These are phyloP conservation scores for Podospora pseudoanserina DNA, from an alignment of 495 filamentous ascomycete genomes.

Conservation along the genomic window DNA sequence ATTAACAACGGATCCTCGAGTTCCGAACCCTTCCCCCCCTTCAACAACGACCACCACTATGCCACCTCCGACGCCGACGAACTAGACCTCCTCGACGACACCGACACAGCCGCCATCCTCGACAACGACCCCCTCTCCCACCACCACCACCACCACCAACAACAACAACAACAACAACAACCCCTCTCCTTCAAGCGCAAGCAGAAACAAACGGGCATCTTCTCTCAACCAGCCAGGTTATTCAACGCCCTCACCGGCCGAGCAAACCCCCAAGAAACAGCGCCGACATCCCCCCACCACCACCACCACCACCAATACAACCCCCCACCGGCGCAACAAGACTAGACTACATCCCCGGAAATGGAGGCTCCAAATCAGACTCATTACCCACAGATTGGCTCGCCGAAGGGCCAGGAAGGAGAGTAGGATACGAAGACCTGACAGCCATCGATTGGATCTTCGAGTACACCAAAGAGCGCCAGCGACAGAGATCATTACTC, in stretches of 20 bases:
- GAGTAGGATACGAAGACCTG: slow-evolving; percentile 92
- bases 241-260: slow-evolving; percentile 54
- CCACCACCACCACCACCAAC: slow-evolving; percentile 15
- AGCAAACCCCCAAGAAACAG: slow-evolving; percentile 7
- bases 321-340: neutral
- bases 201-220: slow-evolving; percentile 52
- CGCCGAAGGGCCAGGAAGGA: slow-evolving; percentile 81
- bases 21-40: slow-evolving; percentile 24
- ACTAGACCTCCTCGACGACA: slow-evolving; percentile 25
- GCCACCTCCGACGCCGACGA: slow-evolving; percentile 16
- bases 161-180: slow-evolving; percentile 33
- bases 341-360: neutral
- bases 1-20: slow-evolving; percentile 25
- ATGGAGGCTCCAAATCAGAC: slow-evolving; percentile 50
- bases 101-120: slow-evolving; percentile 45
- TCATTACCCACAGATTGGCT: slow-evolving; percentile 76
- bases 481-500: slow-evolving; percentile 72
- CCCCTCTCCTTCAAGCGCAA: slow-evolving; percentile 84
- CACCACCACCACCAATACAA: slow-evolving; percentile 5
- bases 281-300: slow-evolving; percentile 2
- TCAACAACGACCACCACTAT: slow-evolving; percentile 22
- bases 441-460: slow-evolving; percentile 99
- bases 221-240: slow-evolving; percentile 51
- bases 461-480: slow-evolving; percentile 94
- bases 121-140: slow-evolving; percentile 35